These are phyloP conservation scores for Ogataea pilisensis DNA, from an alignment of 805 yeast genomes.

Conservation along the genomic window DNA sequence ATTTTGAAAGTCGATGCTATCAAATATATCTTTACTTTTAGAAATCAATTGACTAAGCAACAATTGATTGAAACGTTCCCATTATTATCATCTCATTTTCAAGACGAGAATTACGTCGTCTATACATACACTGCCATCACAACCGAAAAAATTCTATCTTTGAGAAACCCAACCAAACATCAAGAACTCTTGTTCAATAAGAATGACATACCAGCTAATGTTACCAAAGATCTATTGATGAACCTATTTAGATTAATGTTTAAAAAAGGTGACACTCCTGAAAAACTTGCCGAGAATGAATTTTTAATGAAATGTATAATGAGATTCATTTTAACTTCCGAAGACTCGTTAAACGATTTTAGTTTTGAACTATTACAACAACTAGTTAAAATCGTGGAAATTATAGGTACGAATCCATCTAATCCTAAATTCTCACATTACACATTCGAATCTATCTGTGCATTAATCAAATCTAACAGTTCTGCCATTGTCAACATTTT, in stretches of 20 bases:
- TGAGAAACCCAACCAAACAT: conserved; percentile 57
- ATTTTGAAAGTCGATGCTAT: conserved; percentile 89
- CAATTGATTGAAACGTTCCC: conserved; percentile 81
- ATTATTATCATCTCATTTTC: conserved; percentile 64
- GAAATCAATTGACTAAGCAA: conserved; percentile 87
- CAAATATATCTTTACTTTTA: conserved; percentile 80
- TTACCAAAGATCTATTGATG: conserved; percentile 56
- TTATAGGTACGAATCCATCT: conserved; percentile 85
- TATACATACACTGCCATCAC: conserved; percentile 93
- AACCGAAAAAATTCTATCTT: conserved; percentile 78
- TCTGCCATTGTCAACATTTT: conserved; percentile 39
- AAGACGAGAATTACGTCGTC: conserved; percentile 68
- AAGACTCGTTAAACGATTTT: conserved; percentile 51
- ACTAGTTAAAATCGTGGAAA: conserved; percentile 60
- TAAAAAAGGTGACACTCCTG: conserved; percentile 62
- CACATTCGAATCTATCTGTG: conserved; percentile 83
- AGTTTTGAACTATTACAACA: conserved; percentile 54
- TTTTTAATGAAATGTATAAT: conserved; percentile 84
- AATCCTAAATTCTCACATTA: conserved; percentile 93
- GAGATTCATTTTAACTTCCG: conserved; percentile 73
- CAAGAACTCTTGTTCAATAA: conserved; percentile 64
- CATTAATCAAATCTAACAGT: conserved; percentile 52
- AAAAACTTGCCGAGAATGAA: conserved; percentile 91
- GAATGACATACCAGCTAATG: conserved; percentile 59
- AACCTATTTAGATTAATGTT: conserved; percentile 66